Percentiles rank a stretch among this genome's conserved stretches.
Evolutionary conservation across 2,329 filamentous ascomycete species (phyloP).

Genomic region (Neonectria magnoliae): DNA sequence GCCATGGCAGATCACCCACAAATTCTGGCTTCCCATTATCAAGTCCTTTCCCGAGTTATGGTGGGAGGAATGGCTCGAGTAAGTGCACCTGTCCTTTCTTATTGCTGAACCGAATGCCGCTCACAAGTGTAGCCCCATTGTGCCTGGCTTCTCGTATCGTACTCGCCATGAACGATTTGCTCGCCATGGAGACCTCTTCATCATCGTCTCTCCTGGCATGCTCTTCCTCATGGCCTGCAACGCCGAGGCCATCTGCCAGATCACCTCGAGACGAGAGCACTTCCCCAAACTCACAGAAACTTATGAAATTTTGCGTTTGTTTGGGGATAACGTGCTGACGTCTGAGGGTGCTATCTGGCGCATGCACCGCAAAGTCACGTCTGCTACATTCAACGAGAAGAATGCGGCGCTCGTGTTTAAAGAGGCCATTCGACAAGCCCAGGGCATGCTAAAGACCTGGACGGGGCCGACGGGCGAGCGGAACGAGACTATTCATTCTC

Average conservation of each 20-base stretch:
- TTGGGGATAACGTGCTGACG: constrained; percentile 76
- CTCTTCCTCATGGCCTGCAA: constrained; percentile 68
- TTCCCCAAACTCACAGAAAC: constrained; percentile 64
- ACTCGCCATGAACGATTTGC: constrained; percentile 67
- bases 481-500: constrained; percentile 60
- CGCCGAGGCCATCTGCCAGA: constrained; percentile 72
- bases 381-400: constrained; percentile 79
- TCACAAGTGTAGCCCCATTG: constrained; percentile 56
- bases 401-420: constrained; percentile 75
- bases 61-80: constrained; percentile 70
- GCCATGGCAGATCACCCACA: constrained; percentile 65
- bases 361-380: constrained; percentile 76
- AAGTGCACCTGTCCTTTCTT: constrained; percentile 42
- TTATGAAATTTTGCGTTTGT: constrained; percentile 55
- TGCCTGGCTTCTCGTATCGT: constrained; percentile 70
- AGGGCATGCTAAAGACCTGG: constrained; percentile 70
- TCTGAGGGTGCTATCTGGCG: constrained; percentile 77
- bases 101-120: constrained; percentile 8
- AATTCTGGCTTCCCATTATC: constrained; percentile 66
- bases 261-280: constrained; percentile 72
- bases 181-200: constrained; percentile 69
- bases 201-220: constrained; percentile 68
- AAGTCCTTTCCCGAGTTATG: constrained; percentile 62
- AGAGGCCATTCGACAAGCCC: constrained; percentile 70
- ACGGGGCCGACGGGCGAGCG: constrained; percentile 46